These are phyloP conservation scores for Adansonia rubrostipa DNA, from an alignment of 441 rosid species.

Conservation along the genomic window DNA sequence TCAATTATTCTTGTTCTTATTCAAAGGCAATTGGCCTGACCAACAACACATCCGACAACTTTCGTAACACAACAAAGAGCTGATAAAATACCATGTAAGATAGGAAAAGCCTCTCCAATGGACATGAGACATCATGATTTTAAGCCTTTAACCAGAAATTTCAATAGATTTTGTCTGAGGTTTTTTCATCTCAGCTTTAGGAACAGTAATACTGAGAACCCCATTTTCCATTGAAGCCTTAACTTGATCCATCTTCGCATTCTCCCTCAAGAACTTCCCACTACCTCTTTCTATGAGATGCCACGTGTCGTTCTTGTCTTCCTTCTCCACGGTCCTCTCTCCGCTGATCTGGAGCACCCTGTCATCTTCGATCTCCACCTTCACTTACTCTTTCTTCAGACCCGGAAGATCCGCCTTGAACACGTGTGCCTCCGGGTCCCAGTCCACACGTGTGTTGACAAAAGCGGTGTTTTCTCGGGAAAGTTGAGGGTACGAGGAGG, in stretches of 20 bases:
- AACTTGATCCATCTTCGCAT: slow-evolving; percentile 48
- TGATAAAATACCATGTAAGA: not conserved
- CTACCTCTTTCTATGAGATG: slow-evolving; percentile 49
- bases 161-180: slow-evolving; percentile 20
- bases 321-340: slow-evolving; percentile 52
- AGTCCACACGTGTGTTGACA: slow-evolving; percentile 41
- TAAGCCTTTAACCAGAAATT: not conserved
- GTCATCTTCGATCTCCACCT: slow-evolving; percentile 17
- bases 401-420: slow-evolving; percentile 40
- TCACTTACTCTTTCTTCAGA: not conserved
- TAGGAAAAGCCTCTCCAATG: not conserved
- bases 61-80: not conserved
- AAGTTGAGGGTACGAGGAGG: not conserved
- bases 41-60: not conserved
- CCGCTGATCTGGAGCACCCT: slow-evolving; percentile 54
- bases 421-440: slow-evolving; percentile 52
- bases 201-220: slow-evolving; percentile 47
- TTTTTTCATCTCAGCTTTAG: slow-evolving; percentile 42
- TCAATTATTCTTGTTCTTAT: too few relatives aligned
- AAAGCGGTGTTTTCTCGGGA: slow-evolving; percentile 31
- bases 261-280: slow-evolving; percentile 44
- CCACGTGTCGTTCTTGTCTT: slow-evolving; percentile 53
- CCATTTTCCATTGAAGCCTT: slow-evolving; percentile 56
- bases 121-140: not conserved
- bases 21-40: not conserved